Base-by-base conservation (phyloP, 768 basidiomycete genomes). In the Rhizopogon salebrosus region DNA sequence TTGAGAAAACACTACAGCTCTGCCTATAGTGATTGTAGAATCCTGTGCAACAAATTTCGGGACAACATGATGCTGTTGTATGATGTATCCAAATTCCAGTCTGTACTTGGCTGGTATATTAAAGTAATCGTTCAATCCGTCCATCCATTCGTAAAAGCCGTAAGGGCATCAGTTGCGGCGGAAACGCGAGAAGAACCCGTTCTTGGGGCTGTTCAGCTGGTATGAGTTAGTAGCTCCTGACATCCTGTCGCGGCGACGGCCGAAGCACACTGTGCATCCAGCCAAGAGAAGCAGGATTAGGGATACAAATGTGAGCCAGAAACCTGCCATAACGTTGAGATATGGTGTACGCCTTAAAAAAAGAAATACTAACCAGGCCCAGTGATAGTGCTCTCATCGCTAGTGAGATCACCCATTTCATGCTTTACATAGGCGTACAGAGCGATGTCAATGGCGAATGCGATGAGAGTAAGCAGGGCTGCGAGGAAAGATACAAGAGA, bases 401-500 rank as follows among this genome's bases (percentile, higher is more conserved):
- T 67, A 39, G 68, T 59, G 10, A 90, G 72, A 51, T 80, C 74
- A 40, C 68, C 68, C 59, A 87, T 73, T 57, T 83, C 72, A 48
- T 84, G 74, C 62, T 79, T 82, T 48, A 84, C 75, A 53, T 75
- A 81, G 3, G 73, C 82, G 60, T 73, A 85, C 27, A 92, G 78
- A 13, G 87, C 85, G 54, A 91, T 84, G 65, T 92, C 88, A 64
- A 87, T 80, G 38, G 80, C 79, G 62, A 92, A 89, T 1, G 87
- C 83, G 56, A 90, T 80, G 51, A 90, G 70, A 3, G 87, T 80
- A 40, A 92, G 63, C 20, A 77, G 55, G 1, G 86, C 84, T 7
- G 86, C 87, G 50, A 90, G 72, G 77, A 88, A 87, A 11, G 89
- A 75, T 2, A 70, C 48, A 45, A 81, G 63, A 14, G 77, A 73